These are phyloP conservation scores for Cystodermella granulosa DNA, from an alignment of 1,284 basidiomycete genomes.

Conservation along the genomic window DNA sequence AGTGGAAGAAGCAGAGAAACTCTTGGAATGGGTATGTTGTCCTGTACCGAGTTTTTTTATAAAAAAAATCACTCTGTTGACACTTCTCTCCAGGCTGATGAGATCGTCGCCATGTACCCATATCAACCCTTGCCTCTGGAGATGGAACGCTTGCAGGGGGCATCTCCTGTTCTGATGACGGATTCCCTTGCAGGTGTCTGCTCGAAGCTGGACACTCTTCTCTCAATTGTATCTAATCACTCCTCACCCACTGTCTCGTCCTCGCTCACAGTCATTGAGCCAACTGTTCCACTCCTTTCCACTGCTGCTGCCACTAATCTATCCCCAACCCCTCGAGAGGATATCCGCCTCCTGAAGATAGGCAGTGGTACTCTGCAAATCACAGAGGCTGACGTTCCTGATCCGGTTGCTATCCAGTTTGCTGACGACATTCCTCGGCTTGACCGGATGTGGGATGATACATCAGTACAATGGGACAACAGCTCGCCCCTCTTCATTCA, in stretches of 20 bases:
- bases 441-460: neutral
- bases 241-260: neutral
- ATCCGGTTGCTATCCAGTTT: neutral
- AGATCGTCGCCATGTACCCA: neutral
- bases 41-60: no score
- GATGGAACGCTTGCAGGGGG: neutral
- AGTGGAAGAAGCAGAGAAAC: neutral
- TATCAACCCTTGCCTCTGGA: neutral
- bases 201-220: no score
- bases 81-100: neutral
- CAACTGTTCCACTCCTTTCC: neutral
- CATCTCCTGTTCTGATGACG: neutral
- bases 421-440: neutral
- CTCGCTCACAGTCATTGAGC: neutral
- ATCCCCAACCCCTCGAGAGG: neutral
- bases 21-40: neutral
- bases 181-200: no score
- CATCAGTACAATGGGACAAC: neutral
- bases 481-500: constrained; percentile 9
- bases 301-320: neutral
- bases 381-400: neutral
- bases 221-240: no score
- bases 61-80: neutral
- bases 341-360: neutral
- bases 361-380: neutral